Evolutionary conservation across 1,139 yeast genomes (phyloP), one percentile per base, ranked within the genome.

Genomic region (Debaryomycetaceae sp.): DNA sequence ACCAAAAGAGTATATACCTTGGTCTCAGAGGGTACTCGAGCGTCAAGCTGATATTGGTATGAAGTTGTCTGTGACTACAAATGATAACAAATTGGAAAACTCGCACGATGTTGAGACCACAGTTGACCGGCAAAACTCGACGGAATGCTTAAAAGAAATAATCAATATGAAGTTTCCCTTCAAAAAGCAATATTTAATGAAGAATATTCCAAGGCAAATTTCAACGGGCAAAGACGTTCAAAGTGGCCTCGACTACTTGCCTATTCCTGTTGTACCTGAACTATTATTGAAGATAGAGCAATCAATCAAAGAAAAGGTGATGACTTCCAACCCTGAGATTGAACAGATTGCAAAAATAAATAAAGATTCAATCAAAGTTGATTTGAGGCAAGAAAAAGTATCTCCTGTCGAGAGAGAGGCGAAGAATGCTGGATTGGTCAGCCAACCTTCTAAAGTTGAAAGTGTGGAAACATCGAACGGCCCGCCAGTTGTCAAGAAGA

Each of bases 401-500:
- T 6, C 8, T 36, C 11, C 8, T 3, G 6, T 20, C 6, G 31
- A 24, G 7, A 34, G 3, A 14, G 17, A 31, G 6, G 36, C 27
- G 8, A 36, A 17, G 8, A 44, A 45, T 7, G 43, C 49, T 7
- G 52, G 50, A n/a, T 55, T 49, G n/a, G 42, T 43, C 4, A 37
- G 43, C 2, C 50, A 55, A 41, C 51, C 60, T 11, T 17, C 17
- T 22, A 39, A 6, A 13, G 24, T 8, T 20, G 9, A 20, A 5
- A 23, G 27, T 5, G 23, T 9, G 7, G 24, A 22, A 5, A 34
- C 3, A 4, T 46, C 52, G 23, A 49, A 49, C 8, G 51, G 59
- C 5, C 60, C 61, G 37, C 65, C 53, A 36, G 63, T 56, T 52
- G 62, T 69, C 7, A 79, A 76, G 51, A 87, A 87, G 69, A 86